phyloP scores from a whole-genome alignment of 306 rosid genomes.

The Delonix regia region DNA sequence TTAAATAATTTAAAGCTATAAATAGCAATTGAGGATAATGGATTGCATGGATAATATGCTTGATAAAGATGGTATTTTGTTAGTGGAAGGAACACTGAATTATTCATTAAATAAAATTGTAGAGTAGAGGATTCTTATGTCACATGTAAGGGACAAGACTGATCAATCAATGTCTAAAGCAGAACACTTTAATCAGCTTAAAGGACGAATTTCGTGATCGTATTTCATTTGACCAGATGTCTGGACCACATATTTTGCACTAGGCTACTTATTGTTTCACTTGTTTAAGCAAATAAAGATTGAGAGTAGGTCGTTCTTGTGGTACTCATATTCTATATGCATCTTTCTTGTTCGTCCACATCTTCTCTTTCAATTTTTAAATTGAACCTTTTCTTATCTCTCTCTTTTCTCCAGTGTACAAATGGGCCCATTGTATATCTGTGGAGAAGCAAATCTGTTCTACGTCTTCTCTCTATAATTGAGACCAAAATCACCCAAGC shows the following conservation, averaged over 20 bases:
- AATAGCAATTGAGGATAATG: background rate
- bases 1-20: background rate
- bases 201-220: background rate
- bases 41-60: background rate
- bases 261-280: background rate
- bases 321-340: background rate
- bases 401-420: background rate
- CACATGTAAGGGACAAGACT: background rate
- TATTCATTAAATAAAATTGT: background rate
- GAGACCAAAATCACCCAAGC: background rate
- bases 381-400: background rate
- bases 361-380: background rate
- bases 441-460: background rate
- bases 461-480: background rate
- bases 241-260: background rate
- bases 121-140: background rate
- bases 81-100: slow-evolving; percentile 9
- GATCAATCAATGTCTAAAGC: background rate
- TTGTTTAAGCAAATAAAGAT: background rate
- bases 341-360: background rate
- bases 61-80: background rate
- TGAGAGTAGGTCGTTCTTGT: background rate
- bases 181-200: slow-evolving; percentile 2
- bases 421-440: background rate
- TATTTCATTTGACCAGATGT: background rate